Conservation (phyloP, 345 rosid species). For the Cardiospermum halicacabum region DNA sequence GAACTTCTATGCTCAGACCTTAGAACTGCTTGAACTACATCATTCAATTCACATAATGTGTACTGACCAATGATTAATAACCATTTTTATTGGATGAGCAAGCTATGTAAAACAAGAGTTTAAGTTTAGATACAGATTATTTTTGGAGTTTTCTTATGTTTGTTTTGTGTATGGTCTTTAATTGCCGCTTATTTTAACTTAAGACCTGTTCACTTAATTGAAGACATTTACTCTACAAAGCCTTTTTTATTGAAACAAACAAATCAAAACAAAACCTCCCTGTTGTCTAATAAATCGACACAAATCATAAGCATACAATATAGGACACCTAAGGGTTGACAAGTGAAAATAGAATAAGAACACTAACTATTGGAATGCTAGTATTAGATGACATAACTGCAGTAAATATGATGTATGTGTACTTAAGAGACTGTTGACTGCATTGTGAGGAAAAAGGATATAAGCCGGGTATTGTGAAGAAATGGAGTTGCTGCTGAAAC, state of each 20-base stretch:
- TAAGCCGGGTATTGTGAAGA: background rate
- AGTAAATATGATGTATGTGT: background rate
- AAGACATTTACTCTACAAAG: too few relatives aligned
- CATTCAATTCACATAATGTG: background rate
- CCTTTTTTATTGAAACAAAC: too few relatives aligned
- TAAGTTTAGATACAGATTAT: background rate
- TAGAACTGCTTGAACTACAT: background rate
- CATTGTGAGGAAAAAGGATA: background rate
- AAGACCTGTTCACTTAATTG: too few relatives aligned
- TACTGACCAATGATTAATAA: background rate
- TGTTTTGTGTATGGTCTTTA: too few relatives aligned
- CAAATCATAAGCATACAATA: background rate
- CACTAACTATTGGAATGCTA: background rate
- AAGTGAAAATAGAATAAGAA: background rate
- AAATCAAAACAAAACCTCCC: too few relatives aligned
- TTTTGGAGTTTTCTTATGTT: background rate
- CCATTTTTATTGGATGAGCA: background rate
- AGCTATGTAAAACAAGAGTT: background rate
- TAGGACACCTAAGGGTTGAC: background rate
- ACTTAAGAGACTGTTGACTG: background rate
- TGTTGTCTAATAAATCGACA: background rate
- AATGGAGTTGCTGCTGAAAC: background rate
- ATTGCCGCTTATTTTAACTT: too few relatives aligned
- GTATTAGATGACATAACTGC: background rate
- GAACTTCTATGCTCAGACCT: background rate